A percentile compares a stretch with the other conserved stretches of the same genome.
Evolutionary conservation across 2,329 filamentous ascomycete species (phyloP).

Genomic region (Colletotrichum eleusines): DNA sequence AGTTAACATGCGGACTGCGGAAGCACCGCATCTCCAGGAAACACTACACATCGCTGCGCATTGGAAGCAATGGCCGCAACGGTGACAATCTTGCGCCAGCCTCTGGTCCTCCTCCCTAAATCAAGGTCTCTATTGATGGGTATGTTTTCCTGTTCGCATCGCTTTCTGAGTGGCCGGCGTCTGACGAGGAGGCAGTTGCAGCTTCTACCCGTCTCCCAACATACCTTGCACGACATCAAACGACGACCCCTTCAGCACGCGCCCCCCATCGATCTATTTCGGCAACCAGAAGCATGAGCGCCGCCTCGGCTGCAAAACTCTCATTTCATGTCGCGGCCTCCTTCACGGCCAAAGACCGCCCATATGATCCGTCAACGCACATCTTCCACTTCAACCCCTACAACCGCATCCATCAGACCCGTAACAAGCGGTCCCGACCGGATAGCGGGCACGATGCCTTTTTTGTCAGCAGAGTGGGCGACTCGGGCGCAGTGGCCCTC

Average conservation of each 20-base stretch:
- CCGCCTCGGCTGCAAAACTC: conserved; percentile 52
- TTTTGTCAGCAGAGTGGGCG: conserved; percentile 86
- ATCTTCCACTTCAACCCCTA: conserved; percentile 79
- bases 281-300: conserved; percentile 33
- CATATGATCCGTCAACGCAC: conserved; percentile 76
- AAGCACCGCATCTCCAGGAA: conserved; percentile 40
- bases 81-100: conserved; percentile 39
- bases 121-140: conserved; percentile 14
- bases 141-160: background rate
- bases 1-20: conserved; percentile 41
- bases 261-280: conserved; percentile 16
- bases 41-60: conserved; percentile 38
- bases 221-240: conserved; percentile 8
- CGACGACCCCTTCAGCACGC: conserved; percentile 18
- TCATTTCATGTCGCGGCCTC: conserved; percentile 80
- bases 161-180: too few species aligned
- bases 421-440: conserved; percentile 71
- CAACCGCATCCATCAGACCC: conserved; percentile 66
- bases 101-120: conserved; percentile 29
- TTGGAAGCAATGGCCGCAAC: conserved; percentile 41
- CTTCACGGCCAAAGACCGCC: conserved; percentile 78
- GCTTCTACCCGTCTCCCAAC: conserved; percentile 7
- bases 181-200: conserved; percentile 7
- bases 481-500: conserved; percentile 79
- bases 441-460: conserved; percentile 96